Conservation (phyloP, 1,284 basidiomycete species). For the Ceratobasidium sp. region DNA sequence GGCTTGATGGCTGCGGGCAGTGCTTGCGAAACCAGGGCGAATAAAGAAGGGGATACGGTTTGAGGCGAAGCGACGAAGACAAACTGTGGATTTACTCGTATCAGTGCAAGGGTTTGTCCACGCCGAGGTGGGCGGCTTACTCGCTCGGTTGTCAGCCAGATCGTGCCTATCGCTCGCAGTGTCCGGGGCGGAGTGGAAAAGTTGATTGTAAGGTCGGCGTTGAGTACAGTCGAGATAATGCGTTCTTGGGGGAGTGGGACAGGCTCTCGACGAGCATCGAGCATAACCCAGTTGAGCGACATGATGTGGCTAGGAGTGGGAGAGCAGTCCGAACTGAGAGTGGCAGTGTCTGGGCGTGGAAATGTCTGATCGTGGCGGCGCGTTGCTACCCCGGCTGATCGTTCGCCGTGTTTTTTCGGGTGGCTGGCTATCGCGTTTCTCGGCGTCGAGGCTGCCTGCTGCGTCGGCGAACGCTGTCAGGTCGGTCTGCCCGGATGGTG, state of each 20-base stretch:
- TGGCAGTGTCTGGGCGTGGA: slow-evolving; percentile 4
- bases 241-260: slow-evolving; percentile 73
- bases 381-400: not conserved
- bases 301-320: slow-evolving; percentile 57
- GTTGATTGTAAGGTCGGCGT: slow-evolving; percentile 66
- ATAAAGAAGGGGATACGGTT: slow-evolving; percentile 49
- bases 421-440: no score
- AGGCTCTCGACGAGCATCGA: slow-evolving; percentile 66
- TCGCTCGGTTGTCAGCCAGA: slow-evolving; percentile 75
- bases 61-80: slow-evolving; percentile 62
- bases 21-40: slow-evolving; percentile 18
- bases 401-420: not conserved
- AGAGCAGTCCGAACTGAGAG: not conserved
- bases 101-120: slow-evolving; percentile 24
- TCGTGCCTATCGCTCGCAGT: slow-evolving; percentile 66
- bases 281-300: slow-evolving; percentile 82
- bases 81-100: slow-evolving; percentile 60
- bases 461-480: no score
- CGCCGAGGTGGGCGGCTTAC: slow-evolving; percentile 58
- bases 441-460: no score
- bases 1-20: slow-evolving; percentile 15
- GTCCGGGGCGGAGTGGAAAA: slow-evolving; percentile 65
- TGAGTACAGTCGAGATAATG: slow-evolving; percentile 65
- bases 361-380: not conserved
- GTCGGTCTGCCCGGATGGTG: no score